These are phyloP conservation scores for Lasiosphaeris hirsuta DNA, from an alignment of 495 filamentous ascomycete genomes.

Conservation along the genomic window DNA sequence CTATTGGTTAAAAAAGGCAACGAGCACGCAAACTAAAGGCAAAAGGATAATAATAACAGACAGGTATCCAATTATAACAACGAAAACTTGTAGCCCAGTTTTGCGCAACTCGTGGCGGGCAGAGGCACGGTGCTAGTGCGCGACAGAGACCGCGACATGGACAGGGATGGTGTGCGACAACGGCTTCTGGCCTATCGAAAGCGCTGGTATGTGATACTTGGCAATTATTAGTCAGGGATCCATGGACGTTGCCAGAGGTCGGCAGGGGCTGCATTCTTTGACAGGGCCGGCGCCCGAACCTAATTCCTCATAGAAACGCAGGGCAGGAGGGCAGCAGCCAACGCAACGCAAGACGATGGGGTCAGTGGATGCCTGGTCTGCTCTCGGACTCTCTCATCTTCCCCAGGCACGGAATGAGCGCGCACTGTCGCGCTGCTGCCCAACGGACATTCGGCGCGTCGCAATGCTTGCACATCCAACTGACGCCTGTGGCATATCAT, in stretches of 20 bases:
- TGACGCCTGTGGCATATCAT: too few relatives aligned
- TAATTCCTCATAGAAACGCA: constrained; percentile 15
- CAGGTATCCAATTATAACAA: constrained; percentile 22
- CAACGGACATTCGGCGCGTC: neutral
- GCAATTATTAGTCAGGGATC: constrained; percentile 26
- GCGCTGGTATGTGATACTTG: constrained; percentile 17
- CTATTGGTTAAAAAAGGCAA: constrained; percentile 14
- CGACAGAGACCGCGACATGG: constrained; percentile 15
- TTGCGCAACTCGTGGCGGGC: constrained; percentile 8
- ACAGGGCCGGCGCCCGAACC: constrained; percentile 14
- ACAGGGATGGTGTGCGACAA: constrained; percentile 13
- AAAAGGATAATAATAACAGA: constrained; percentile 22
- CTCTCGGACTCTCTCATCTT: constrained; percentile 2
- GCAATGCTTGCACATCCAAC: neutral
- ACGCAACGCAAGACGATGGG: constrained; percentile 2
- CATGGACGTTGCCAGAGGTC: constrained; percentile 6
- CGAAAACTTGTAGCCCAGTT: neutral
- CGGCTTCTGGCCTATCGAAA: constrained; percentile 16
- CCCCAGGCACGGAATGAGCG: neutral
- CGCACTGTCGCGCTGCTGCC: neutral
- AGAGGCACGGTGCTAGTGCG: constrained; percentile 15
- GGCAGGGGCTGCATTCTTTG: constrained; percentile 23
- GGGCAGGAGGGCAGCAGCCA: neutral
- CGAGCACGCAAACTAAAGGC: constrained; percentile 5
- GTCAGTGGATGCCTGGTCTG: constrained; percentile 1